A percentile compares a stretch with the other conserved stretches of the same genome.
These are phyloP conservation scores for Mimosa bimucronata DNA, from an alignment of 306 rosid species.

Conservation along the genomic window DNA sequence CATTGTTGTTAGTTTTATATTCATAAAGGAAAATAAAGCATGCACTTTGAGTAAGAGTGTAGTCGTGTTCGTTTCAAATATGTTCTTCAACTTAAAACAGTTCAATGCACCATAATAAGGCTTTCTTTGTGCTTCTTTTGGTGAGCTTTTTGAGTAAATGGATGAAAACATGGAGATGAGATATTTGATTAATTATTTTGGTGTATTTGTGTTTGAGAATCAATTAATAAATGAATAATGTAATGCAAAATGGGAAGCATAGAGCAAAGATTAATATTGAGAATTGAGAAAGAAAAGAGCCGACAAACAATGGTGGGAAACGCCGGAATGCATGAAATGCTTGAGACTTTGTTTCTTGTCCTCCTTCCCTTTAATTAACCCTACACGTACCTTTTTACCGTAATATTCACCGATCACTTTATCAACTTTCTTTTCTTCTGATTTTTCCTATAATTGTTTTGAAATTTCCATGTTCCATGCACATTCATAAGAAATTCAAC, in stretches of 20 bases:
- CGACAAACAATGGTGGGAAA: constrained; percentile 81
- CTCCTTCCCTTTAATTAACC: constrained; percentile 57
- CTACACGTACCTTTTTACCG: constrained; percentile 15
- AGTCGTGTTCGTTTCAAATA: background rate
- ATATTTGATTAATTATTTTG: background rate
- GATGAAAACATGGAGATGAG: constrained; percentile 43
- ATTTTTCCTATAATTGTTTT: background rate
- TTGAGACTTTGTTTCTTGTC: constrained; percentile 65
- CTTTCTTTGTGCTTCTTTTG: background rate
- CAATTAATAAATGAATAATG: constrained; percentile 36
- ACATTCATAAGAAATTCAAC: too few relatives aligned
- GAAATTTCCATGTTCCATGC: too few relatives aligned
- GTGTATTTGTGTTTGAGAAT: background rate
- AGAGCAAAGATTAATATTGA: background rate
- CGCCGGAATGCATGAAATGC: constrained; percentile 69
- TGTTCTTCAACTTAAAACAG: background rate
- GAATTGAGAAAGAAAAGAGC: constrained; percentile 42
- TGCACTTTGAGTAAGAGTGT: background rate
- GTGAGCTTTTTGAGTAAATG: constrained; percentile 31
- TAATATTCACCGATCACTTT: background rate
- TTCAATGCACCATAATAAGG: constrained; percentile 3
- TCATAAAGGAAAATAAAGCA: background rate
- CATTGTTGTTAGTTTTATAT: background rate
- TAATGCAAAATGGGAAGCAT: constrained; percentile 11
- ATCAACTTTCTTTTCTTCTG: background rate